A percentile compares a stretch with the other conserved stretches of the same genome.
Conservation (phyloP, 75 land plant species). For the Pinus tabuliformis region DNA sequence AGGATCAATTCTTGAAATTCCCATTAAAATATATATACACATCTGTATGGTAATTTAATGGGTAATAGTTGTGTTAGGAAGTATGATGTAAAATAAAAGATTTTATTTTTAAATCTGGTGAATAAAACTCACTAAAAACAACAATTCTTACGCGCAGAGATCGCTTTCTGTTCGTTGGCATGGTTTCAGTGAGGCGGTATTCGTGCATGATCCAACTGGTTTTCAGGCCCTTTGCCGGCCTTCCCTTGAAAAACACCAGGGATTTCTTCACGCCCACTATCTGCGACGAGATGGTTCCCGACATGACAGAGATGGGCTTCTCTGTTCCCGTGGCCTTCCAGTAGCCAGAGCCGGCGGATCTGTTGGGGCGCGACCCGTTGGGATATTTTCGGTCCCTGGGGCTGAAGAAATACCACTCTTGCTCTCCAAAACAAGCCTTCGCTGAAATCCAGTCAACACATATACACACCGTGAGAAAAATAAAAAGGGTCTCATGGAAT, state of each 20-base stretch:
- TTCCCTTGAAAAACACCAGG: slow-evolving; percentile 52
- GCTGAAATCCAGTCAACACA: slow-evolving; percentile 7
- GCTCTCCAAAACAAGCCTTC: slow-evolving; percentile 46
- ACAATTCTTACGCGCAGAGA: background rate
- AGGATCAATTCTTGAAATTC: background rate
- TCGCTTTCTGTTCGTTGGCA: background rate
- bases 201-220: slow-evolving; percentile 74
- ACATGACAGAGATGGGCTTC: slow-evolving; percentile 21
- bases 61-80: no score
- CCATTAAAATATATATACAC: no score
- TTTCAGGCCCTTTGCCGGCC: slow-evolving; percentile 39
- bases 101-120: no score
- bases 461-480: background rate
- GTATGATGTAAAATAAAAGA: no score
- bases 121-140: no score
- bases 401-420: slow-evolving; percentile 64
- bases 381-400: slow-evolving; percentile 59
- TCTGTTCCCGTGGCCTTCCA: slow-evolving; percentile 72
- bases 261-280: slow-evolving; percentile 52
- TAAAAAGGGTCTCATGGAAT: background rate
- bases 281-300: slow-evolving; percentile 18
- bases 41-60: no score
- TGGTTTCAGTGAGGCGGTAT: slow-evolving; percentile 39
- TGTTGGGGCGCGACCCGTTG: slow-evolving; percentile 52
- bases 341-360: slow-evolving; percentile 53